These are phyloP conservation scores for Phytophthora citrophthora DNA, from an alignment of 352 stramenopile genomes.

Conservation along the genomic window DNA sequence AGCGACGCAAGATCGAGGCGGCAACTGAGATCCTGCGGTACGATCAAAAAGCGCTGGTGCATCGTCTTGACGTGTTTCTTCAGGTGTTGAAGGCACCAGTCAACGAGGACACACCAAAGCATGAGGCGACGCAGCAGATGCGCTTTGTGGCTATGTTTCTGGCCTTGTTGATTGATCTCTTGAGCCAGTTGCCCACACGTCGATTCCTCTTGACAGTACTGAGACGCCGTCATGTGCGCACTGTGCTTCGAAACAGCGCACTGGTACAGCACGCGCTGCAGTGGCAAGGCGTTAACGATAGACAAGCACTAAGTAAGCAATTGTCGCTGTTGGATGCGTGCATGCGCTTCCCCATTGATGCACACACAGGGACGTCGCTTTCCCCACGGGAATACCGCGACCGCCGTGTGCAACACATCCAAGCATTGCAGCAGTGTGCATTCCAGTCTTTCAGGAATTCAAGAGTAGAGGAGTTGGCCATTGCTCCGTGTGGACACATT, in stretches of 20 bases:
- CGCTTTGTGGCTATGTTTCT: slow-evolving; percentile 74
- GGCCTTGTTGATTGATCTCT: slow-evolving; percentile 84
- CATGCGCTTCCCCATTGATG: slow-evolving; percentile 84
- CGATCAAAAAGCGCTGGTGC: slow-evolving; percentile 42
- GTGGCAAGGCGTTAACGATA: slow-evolving; percentile 42
- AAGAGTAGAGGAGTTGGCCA: slow-evolving; percentile 59
- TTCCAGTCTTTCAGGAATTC: slow-evolving; percentile 59
- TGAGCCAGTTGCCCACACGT: slow-evolving; percentile 91
- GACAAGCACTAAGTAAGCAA: slow-evolving; percentile 62
- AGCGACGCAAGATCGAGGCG: slow-evolving; percentile 44
- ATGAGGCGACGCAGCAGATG: slow-evolving; percentile 22
- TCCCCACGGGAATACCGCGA: slow-evolving; percentile 58
- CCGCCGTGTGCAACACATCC: slow-evolving; percentile 52
- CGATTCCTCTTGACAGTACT: slow-evolving; percentile 81
- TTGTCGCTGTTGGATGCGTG: slow-evolving; percentile 70
- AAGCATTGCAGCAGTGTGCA: slow-evolving; percentile 73
- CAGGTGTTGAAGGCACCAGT: slow-evolving; percentile 35
- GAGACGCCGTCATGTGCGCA: slow-evolving; percentile 64
- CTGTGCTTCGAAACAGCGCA: slow-evolving; percentile 43
- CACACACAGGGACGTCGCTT: slow-evolving; percentile 79
- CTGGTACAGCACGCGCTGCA: slow-evolving; percentile 51
- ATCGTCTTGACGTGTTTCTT: slow-evolving; percentile 59
- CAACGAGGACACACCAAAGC: slow-evolving; percentile 28
- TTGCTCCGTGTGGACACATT: slow-evolving; percentile 63
- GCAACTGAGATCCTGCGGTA: slow-evolving; percentile 2